Base-by-base conservation (phyloP, 108 stramenopile species). In the Stephanodiscus minutulus region DNA sequence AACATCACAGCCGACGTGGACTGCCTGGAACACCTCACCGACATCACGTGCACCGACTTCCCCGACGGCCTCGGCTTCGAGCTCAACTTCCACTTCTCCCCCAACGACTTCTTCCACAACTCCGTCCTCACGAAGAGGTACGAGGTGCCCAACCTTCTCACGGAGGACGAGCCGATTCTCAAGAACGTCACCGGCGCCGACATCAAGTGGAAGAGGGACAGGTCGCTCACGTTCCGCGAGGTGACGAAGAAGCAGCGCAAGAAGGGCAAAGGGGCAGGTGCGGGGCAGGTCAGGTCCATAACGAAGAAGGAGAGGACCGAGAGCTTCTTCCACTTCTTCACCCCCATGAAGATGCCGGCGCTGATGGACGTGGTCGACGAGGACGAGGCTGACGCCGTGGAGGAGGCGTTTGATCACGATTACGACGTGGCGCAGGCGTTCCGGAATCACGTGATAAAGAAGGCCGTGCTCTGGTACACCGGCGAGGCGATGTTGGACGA, bases 281-380 rank as follows among this genome's bases (percentile, higher is more conserved):
- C 89, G 9, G 96, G 96, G 37, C 91, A 96, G 71, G 68, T 94
- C 17, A 83, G 96, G 13, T 89, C 88, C 25, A 70, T 96, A 3
- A 62, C 65, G 24, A 89, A 91, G 75, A 68, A 78, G 60, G 93
- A 94, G 61, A 73, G 78, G 53, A 70, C 66, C 44, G 95, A 96
- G 18, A 94, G 93, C 33, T 97, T 98, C 82, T 97, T 97, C 70
- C 87, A 95, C 66, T 97, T 96, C 68, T 98, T 97, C 70, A 68
- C 62, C 0, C 85, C 93, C 3, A 87, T 89, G 7, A 81, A 87
- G 67, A 80, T 92, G 74, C 92, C 92, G 3, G 62, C 61, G 27
- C 22, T 91, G 68, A 79, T 72, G 10, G 85, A 87, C 36, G 77
- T 82, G 1, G 83, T 93, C 83, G 88, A 91, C 68, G 96, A 96